Conservation (phyloP, 2,329 filamentous ascomycete genomes). For the Aspergillus calidoustus region DNA sequence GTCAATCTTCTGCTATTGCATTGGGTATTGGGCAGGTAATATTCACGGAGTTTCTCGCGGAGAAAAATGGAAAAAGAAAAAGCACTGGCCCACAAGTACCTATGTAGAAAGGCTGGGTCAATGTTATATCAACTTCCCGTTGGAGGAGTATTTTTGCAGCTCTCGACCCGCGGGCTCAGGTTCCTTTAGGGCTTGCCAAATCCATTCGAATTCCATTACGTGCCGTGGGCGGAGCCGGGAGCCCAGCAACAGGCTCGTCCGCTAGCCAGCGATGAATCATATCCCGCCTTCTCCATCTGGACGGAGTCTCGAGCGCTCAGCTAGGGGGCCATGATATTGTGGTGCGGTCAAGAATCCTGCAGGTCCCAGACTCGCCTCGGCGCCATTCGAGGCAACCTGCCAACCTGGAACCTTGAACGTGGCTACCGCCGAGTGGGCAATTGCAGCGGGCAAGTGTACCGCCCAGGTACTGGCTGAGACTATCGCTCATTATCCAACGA, state of each 20-base stretch:
- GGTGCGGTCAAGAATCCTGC: constrained; percentile 8
- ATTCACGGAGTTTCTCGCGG: neutral
- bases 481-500: neutral
- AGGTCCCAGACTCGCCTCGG: neutral
- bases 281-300: neutral
- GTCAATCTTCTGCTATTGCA: neutral
- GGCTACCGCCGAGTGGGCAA: constrained; percentile 7
- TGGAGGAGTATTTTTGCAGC: neutral
- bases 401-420: constrained; percentile 9
- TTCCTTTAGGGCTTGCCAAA: neutral
- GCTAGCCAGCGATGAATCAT: neutral
- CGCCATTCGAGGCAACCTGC: neutral
- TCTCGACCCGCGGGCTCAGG: neutral
- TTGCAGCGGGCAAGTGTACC: neutral
- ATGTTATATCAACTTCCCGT: constrained; percentile 5
- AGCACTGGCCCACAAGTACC: neutral
- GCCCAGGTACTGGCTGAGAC: neutral
- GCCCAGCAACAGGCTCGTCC: neutral
- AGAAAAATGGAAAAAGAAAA: constrained; percentile 1
- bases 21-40: constrained; percentile 4
- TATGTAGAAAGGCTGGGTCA: neutral
- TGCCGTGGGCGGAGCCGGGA: neutral
- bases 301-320: neutral
- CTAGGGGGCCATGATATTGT: neutral
- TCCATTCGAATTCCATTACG: constrained; percentile 1